A percentile compares a stretch with the other conserved stretches of the same genome.
phyloP scores from a whole-genome alignment of 805 yeast species.

The Candida yuanshanica region DNA sequence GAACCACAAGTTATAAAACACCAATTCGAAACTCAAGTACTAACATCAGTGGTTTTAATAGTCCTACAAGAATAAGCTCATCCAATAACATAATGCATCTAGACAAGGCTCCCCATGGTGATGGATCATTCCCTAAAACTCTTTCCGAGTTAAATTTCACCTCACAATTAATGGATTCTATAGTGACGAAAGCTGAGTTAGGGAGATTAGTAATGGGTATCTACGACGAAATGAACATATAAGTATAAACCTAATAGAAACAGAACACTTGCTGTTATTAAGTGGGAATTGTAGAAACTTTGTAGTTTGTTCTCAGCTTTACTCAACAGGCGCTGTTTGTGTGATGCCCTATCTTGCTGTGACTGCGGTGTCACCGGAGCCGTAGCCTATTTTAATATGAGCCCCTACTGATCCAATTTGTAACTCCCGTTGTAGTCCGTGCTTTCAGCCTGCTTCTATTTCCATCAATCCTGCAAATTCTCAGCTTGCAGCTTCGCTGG shows the following conservation, averaged over 20 bases:
- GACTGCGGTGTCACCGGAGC: no score
- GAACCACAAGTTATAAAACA: neutral
- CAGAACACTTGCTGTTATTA: neutral
- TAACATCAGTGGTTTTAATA: slow-evolving; percentile 1
- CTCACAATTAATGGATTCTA: slow-evolving; percentile 8
- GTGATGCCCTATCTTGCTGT: no score
- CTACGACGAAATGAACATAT: slow-evolving; percentile 4
- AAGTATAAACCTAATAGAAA: neutral
- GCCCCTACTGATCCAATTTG: no score
- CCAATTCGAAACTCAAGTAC: neutral
- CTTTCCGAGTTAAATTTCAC: slow-evolving; percentile 2
- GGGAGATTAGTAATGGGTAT: slow-evolving; percentile 19
- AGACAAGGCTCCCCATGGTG: neutral
- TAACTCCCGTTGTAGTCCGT: no score
- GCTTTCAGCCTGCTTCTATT: no score
- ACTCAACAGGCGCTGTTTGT: no score
- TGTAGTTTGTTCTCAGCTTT: no score
- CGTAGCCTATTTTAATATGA: no score
- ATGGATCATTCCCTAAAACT: neutral
- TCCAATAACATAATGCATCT: slow-evolving; percentile 4
- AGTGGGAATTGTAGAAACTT: neutral
- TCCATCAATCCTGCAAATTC: no score
- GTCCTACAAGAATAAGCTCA: slow-evolving; percentile 12
- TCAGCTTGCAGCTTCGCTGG: no score
- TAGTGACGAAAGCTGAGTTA: slow-evolving; percentile 17